These are phyloP conservation scores for Auricularia auricula-judae DNA, from an alignment of 768 basidiomycete genomes.

Conservation along the genomic window DNA sequence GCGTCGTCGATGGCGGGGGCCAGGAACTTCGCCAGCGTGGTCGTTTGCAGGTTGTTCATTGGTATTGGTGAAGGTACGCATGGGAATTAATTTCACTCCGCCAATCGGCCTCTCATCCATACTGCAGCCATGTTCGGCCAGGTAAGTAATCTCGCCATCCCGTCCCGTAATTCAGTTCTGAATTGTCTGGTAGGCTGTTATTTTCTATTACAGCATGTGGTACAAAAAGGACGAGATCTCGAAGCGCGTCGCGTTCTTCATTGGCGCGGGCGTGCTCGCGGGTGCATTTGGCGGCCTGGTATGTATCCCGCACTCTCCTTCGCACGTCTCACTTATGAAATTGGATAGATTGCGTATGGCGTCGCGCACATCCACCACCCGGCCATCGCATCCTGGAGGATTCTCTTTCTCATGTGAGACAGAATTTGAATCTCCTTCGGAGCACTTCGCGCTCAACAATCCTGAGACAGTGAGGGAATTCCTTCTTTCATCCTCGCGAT, in stretches of 20 bases:
- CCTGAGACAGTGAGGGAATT: slow-evolving; percentile 11
- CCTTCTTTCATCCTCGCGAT: slow-evolving; percentile 25
- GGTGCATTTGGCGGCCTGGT: slow-evolving; percentile 6
- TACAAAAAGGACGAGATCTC: slow-evolving; percentile 18
- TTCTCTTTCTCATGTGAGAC: slow-evolving; percentile 25
- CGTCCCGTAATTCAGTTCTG: neutral
- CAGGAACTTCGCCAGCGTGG: slow-evolving; percentile 19
- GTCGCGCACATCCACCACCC: slow-evolving; percentile 17
- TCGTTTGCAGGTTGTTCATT: slow-evolving; percentile 25
- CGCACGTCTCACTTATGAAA: neutral
- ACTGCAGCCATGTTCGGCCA: neutral
- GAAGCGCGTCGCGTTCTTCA: slow-evolving; percentile 29
- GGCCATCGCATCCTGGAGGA: slow-evolving; percentile 10
- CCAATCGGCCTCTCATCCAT: neutral
- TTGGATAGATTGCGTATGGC: slow-evolving; percentile 10
- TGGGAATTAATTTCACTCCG: too few species aligned
- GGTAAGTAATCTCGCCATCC: neutral
- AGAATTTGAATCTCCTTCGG: slow-evolving; percentile 9
- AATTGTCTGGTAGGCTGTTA: slow-evolving; percentile 8
- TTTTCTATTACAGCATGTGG: slow-evolving; percentile 9
- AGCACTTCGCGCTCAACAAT: neutral
- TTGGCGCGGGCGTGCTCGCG: slow-evolving; percentile 21
- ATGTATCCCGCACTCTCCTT: neutral
- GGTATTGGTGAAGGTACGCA: slow-evolving; percentile 18
- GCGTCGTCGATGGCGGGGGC: slow-evolving; percentile 24